Evolutionary conservation across 495 filamentous ascomycete species (phyloP), one percentile per base, ranked within the genome.

Genomic region (Lophiotrema nucula): DNA sequence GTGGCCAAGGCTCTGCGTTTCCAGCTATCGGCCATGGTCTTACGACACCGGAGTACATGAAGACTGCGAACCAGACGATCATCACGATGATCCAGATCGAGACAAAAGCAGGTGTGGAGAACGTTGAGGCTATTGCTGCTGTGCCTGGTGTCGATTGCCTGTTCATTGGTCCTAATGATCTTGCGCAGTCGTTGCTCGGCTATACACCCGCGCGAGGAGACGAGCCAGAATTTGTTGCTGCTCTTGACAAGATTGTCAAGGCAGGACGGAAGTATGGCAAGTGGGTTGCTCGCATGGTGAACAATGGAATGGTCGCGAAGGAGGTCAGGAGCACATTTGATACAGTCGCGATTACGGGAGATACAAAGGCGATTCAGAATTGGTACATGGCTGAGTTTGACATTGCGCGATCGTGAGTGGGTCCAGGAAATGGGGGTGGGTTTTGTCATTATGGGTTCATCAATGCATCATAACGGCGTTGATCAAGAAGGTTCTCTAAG

Each of bases 41-140:
- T 15, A 44, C 41, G n/a, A 44, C 41, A 44, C 41, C 41, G 2
- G 41, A 44, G 41, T 44, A 44, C 16, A 44, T 44, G 41, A 44
- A 44, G 16, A 6, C 16, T 44, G 41, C 41, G 4, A 44, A 44
- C 19, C 5, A 44, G 19, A 44, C 41, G 19, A 44, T 44, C 41
- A 21, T 44, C 19, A 44, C 41, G 2, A 44, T 44, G 41, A 44
- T 44, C 41, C 41, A 44, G 16, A 44, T 44, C 6, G 41, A 44
- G 41, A 44, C 41, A 5, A 18, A 23, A 4, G 41, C 41, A 22
- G 41, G 41, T 15, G 41, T 44, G 8, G 41, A 44, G 41, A 44
- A 44, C 16, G 41, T 44, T 15, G 41, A 44, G 5, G 41, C 41
- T n/a, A 44, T 44, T 44, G 6, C 10, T 15, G 41, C 41, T 21